A percentile compares a stretch with the other conserved stretches of the same genome.
Evolutionary conservation across 2,329 filamentous ascomycete species (phyloP).

Genomic region (Emericellopsis atlantica): DNA sequence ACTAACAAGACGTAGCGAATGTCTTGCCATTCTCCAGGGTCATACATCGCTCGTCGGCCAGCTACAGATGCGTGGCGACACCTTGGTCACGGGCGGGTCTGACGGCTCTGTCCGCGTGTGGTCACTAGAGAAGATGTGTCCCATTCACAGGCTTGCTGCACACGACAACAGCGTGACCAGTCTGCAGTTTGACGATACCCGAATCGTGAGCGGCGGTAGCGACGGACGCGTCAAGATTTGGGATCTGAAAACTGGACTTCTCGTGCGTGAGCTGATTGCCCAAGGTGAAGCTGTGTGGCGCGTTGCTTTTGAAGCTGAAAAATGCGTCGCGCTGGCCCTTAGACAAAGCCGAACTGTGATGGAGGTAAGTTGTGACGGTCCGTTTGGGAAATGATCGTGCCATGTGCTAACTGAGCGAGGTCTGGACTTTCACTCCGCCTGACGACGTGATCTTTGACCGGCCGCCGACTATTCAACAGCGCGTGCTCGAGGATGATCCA

Average conservation of each 20-base stretch:
- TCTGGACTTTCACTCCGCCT: slow-evolving; percentile 90
- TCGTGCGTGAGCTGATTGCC: slow-evolving; percentile 82
- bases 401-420: slow-evolving; percentile 33
- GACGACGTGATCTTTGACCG: slow-evolving; percentile 50
- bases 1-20: slow-evolving; percentile 36
- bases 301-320: slow-evolving; percentile 96
- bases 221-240: slow-evolving; percentile 98
- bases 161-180: slow-evolving; percentile 98
- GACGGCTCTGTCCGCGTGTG: slow-evolving; percentile 94
- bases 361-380: slow-evolving; percentile 57
- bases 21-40: slow-evolving; percentile 84
- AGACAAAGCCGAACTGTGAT: slow-evolving; percentile 81
- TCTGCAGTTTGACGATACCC: slow-evolving; percentile 89
- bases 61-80: slow-evolving; percentile 88
- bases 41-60: slow-evolving; percentile 96
- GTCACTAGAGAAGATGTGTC: slow-evolving; percentile 81
- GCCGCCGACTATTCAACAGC: slow-evolving; percentile 34
- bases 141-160: slow-evolving; percentile 87
- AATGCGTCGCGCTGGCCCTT: slow-evolving; percentile 90
- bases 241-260: slow-evolving; percentile 83
- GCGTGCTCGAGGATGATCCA: slow-evolving; percentile 29
- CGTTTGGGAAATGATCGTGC: not conserved
- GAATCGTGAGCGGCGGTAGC: slow-evolving; percentile 90
- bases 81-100: slow-evolving; percentile 87
- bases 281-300: slow-evolving; percentile 95